Evolutionary conservation across 1,284 basidiomycete species (phyloP), one percentile per base, ranked within the genome.

Genomic region (Sanguinoderma infundibulare): DNA sequence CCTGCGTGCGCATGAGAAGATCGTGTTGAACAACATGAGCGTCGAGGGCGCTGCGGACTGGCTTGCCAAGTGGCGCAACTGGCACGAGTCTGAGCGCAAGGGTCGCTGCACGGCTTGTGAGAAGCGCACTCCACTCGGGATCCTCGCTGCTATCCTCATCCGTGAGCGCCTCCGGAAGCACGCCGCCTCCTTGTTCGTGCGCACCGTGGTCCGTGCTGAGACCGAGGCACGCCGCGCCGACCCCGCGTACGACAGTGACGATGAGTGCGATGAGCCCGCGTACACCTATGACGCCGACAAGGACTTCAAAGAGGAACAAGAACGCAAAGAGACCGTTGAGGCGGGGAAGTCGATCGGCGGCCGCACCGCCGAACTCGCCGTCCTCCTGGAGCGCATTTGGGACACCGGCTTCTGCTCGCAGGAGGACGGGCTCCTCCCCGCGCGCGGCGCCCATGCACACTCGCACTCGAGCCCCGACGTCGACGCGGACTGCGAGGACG

Each of bases 331-430:
- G 51, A 85, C 84, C 0, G 73, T 90, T 44, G 79, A 82, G 22
- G 85, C 85, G 30, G 86, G 87, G 20, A 79, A 78, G 55, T 84
- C 87, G 57, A 79, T 91, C 12, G 87, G 87, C 5, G 87, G 87
- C 0, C 67, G 73, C n/a, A 79, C 83, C 0, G 79, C 79, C 5
- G 76, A 81, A 57, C 75, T 91, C 12, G 87, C 83, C 1, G 76
- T 80, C 59, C 71, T 80, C 12, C 74, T 90, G 38, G 87, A 88
- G 70, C 75, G 79, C 51, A 78, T 85, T 56, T 87, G 84, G 78
- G 77, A 76, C 55, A 72, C 72, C 12, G 72, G 67, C 28, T 74
- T 74, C 65, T 70, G 61, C 64, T 66, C 71, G 10, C 67, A 70
- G 38, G 70, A 70, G 26, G 73, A 74, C 53, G 68, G 72, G 40